Conservation (phyloP, 768 basidiomycete species). For the Chalciporus piperatus region DNA sequence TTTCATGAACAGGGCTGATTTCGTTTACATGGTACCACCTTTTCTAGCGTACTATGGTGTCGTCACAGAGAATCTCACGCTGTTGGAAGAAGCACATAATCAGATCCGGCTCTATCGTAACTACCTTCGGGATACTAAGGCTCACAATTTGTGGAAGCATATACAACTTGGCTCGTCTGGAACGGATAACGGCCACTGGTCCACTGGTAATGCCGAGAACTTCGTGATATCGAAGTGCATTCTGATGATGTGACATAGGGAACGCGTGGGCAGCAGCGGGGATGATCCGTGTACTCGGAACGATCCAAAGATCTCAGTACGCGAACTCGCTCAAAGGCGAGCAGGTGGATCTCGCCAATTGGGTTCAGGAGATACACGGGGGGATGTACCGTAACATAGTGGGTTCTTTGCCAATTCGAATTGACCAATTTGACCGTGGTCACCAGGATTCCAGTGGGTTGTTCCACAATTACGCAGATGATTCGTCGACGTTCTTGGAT, state of each 20-base stretch:
- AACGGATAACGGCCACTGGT: conserved; percentile 73
- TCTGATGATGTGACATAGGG: conserved; percentile 39
- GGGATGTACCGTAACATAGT: conserved; percentile 66
- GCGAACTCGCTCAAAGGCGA: conserved; percentile 46
- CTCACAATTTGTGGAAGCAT: conserved; percentile 72
- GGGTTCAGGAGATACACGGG: conserved; percentile 72
- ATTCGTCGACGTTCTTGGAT: conserved; percentile 63
- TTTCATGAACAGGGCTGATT: conserved; percentile 59
- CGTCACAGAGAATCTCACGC: conserved; percentile 49
- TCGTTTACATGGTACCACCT: conserved; percentile 81
- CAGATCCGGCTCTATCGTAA: conserved; percentile 73
- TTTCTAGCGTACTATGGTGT: conserved; percentile 86
- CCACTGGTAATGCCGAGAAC: conserved; percentile 50
- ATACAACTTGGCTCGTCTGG: conserved; percentile 53
- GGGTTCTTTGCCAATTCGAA: conserved; percentile 21
- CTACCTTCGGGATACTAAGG: conserved; percentile 51
- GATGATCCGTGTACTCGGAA: conserved; percentile 78
- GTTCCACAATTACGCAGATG: conserved; percentile 73
- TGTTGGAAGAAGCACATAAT: conserved; percentile 62
- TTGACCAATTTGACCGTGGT: not conserved
- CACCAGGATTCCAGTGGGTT: conserved; percentile 12
- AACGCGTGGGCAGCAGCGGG: conserved; percentile 91
- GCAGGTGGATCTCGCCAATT: conserved; percentile 55
- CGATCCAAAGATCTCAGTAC: conserved; percentile 63
- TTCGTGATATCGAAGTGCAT: not conserved